Conservation (phyloP, 1,284 basidiomycete genomes). For the Ceratobasidium sp. region DNA sequence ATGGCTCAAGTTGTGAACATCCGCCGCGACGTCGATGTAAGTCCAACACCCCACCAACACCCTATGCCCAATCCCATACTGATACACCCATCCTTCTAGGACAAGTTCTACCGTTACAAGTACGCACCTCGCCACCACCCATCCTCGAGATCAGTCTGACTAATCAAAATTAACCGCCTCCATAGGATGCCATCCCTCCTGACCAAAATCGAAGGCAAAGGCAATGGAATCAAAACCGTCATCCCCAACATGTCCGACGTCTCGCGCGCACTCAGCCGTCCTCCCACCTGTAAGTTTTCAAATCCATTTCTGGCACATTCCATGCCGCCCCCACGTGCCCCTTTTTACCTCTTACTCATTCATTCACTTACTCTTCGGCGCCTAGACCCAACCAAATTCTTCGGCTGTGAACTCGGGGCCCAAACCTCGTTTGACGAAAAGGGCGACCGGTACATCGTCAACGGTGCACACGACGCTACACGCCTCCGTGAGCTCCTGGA, state of each 20-base stretch:
- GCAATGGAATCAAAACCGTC: conserved; percentile 99
- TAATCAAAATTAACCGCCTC: conserved; percentile 47
- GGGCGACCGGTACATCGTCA: conserved; percentile 98
- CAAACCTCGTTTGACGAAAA: conserved; percentile 97
- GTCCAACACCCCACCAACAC: conserved; percentile 49
- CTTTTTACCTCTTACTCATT: conserved; percentile 1
- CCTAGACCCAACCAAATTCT: conserved; percentile 96
- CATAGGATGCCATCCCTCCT: conserved; percentile 93
- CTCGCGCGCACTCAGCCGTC: conserved; percentile 93
- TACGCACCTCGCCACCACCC: conserved; percentile 56
- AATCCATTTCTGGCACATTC: not conserved
- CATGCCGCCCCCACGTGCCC: conserved; percentile 30
- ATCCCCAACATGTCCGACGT: conserved; percentile 99
- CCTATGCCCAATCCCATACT: conserved; percentile 19
- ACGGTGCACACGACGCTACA: conserved; percentile 93
- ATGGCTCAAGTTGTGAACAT: conserved; percentile 97
- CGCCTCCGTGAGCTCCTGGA: conserved; percentile 97
- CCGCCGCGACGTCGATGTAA: conserved; percentile 93
- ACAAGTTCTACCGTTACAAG: conserved; percentile 92
- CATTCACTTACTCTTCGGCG: not conserved
- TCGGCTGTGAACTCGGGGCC: conserved; percentile 98
- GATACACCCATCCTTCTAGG: conserved; percentile 53
- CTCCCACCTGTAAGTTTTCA: conserved; percentile 74
- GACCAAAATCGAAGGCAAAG: conserved; percentile 98
- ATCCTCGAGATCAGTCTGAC: conserved; percentile 8